These are phyloP conservation scores for Coniochaeta hoffmannii DNA, from an alignment of 2,329 filamentous ascomycete species.

Conservation along the genomic window DNA sequence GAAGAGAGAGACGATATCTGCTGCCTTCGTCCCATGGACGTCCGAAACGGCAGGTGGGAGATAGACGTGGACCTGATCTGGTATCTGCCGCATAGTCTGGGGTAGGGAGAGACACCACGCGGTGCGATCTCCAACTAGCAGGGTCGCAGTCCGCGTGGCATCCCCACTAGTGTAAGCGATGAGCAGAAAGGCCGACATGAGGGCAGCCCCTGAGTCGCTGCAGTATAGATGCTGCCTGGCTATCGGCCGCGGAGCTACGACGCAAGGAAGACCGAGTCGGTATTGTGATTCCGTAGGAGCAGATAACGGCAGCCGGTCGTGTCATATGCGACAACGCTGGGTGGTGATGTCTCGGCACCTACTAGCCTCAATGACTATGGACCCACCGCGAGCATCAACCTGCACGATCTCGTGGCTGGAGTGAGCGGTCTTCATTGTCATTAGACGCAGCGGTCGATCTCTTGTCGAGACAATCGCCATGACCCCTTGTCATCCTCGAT, in stretches of 20 bases:
- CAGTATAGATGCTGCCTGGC: background rate
- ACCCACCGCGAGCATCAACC: background rate
- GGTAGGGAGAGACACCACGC: conserved; percentile 1
- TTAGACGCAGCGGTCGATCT: background rate
- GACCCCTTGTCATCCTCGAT: no score
- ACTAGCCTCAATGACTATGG: no score
- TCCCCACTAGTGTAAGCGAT: background rate
- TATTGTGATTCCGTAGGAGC: background rate
- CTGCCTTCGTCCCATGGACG: background rate
- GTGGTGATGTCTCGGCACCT: background rate
- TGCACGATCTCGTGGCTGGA: background rate
- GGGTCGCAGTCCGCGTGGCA: background rate
- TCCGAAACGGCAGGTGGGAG: background rate
- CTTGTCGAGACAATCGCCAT: no score
- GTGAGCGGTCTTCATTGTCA: background rate
- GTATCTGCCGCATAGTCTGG: background rate
- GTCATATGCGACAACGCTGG: background rate
- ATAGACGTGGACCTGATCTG: background rate
- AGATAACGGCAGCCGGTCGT: background rate
- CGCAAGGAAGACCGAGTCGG: background rate
- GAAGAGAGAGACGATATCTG: background rate
- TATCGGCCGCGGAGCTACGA: background rate
- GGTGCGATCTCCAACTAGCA: background rate
- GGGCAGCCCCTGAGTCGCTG: background rate
- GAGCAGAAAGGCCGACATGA: background rate